Conservation (phyloP, 108 stramenopile genomes). For the Skeletonema grethae region DNA sequence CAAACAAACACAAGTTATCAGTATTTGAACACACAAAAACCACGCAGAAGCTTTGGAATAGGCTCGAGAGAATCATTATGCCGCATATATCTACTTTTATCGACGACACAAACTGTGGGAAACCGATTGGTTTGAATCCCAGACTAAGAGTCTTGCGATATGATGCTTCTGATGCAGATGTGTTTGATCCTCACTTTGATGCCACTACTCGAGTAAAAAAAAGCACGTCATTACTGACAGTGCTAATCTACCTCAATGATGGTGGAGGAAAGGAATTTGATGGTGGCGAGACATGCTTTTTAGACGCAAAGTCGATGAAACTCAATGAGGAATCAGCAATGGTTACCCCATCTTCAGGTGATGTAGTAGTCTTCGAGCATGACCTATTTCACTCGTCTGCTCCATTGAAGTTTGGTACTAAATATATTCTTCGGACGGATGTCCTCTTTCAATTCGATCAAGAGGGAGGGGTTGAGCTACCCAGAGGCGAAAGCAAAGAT, state of each 20-base stretch:
- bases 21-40: constrained; percentile 57
- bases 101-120: constrained; percentile 31
- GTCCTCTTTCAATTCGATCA: constrained; percentile 55
- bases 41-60: constrained; percentile 45
- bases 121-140: constrained; percentile 68
- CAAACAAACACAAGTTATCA: constrained; percentile 73
- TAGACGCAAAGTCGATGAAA: constrained; percentile 32
- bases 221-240: constrained; percentile 56
- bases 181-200: constrained; percentile 76
- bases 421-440: constrained; percentile 79
- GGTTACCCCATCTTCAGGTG: constrained; percentile 56
- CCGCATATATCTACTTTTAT: constrained; percentile 30
- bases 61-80: constrained; percentile 24
- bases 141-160: constrained; percentile 70
- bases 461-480: constrained; percentile 17
- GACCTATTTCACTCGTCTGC: constrained; percentile 73
- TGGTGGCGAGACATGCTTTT: constrained; percentile 68
- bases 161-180: constrained; percentile 68
- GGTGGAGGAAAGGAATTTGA: constrained; percentile 66
- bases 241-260: constrained; percentile 74
- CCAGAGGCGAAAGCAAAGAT: constrained; percentile 6
- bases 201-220: constrained; percentile 60
- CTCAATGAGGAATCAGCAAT: constrained; percentile 10
- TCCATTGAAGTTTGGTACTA: constrained; percentile 67
- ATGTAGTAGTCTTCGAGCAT: constrained; percentile 73